phyloP scores from a whole-genome alignment of 768 basidiomycete genomes.

The Lactarius hengduanensis region DNA sequence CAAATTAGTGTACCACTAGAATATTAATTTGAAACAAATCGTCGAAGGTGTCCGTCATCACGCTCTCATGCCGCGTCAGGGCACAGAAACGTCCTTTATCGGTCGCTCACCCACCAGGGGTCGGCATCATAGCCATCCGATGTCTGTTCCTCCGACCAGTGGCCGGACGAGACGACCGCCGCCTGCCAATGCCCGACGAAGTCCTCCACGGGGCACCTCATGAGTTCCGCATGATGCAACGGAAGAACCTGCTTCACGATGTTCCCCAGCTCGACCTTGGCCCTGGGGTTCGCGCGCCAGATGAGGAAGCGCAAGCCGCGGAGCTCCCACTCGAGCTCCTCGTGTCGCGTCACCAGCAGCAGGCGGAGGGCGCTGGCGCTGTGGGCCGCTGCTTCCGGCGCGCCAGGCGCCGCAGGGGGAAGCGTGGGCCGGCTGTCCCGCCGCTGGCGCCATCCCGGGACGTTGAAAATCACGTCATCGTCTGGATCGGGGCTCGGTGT shows the following conservation, averaged over 20 bases:
- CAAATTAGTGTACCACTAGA: neutral
- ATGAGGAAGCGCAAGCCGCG: constrained; percentile 19
- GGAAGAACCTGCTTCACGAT: constrained; percentile 14
- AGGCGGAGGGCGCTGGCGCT: constrained; percentile 10
- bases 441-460: constrained; percentile 20
- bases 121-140: neutral
- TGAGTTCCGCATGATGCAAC: constrained; percentile 18
- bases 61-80: neutral
- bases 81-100: neutral
- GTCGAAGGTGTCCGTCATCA: neutral
- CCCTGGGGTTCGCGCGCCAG: constrained; percentile 9
- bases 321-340: constrained; percentile 20
- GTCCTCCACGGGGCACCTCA: constrained; percentile 18
- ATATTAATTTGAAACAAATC: neutral
- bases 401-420: neutral
- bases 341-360: constrained; percentile 11
- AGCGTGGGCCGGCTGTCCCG: neutral
- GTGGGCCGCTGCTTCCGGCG: neutral
- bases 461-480: constrained; percentile 23
- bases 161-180: constrained; percentile 1
- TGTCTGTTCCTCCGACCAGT: neutral
- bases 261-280: constrained; percentile 13
- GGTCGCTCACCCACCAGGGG: neutral
- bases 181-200: constrained; percentile 23
- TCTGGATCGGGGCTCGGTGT: neutral